Conservation (phyloP, 2,329 filamentous ascomycete species). For the Scleromitrula shiraiana region DNA sequence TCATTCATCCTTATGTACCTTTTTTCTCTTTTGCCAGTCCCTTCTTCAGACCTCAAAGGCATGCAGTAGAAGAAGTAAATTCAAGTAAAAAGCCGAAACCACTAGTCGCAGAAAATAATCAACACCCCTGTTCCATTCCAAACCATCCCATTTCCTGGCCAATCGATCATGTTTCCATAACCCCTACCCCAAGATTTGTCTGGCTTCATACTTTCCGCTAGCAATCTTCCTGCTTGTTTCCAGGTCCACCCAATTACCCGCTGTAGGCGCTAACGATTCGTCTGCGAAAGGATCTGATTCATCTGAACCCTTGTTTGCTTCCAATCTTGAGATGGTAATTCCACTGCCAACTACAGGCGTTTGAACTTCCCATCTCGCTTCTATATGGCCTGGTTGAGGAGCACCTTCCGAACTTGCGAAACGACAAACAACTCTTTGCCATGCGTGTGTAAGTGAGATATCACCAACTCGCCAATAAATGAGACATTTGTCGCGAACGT, state of each 20-base stretch:
- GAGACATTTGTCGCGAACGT: conserved; percentile 65
- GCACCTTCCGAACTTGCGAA: conserved; percentile 65
- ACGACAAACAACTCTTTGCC: conserved; percentile 73
- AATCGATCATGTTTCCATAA: not conserved
- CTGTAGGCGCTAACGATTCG: conserved; percentile 35
- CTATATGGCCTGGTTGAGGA: conserved; percentile 66
- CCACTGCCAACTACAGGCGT: conserved; percentile 45
- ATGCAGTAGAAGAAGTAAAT: no score
- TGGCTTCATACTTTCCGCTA: conserved; percentile 62
- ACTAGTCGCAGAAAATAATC: not conserved
- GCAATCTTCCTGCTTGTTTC: conserved; percentile 59
- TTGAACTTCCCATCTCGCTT: conserved; percentile 71
- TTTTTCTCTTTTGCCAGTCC: no score
- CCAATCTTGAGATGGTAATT: conserved; percentile 54
- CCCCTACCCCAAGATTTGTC: not conserved
- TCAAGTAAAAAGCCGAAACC: not conserved
- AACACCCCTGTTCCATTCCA: not conserved
- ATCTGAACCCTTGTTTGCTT: conserved; percentile 45
- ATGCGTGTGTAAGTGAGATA: conserved; percentile 50
- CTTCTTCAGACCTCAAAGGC: no score
- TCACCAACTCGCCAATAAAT: conserved; percentile 78
- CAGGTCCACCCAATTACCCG: conserved; percentile 55
- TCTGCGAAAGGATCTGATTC: conserved; percentile 61
- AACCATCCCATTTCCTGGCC: not conserved
- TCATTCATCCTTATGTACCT: no score